These are phyloP conservation scores for Pseudogymnoascus sp. DNA, from an alignment of 2,329 filamentous ascomycete species.

Conservation along the genomic window DNA sequence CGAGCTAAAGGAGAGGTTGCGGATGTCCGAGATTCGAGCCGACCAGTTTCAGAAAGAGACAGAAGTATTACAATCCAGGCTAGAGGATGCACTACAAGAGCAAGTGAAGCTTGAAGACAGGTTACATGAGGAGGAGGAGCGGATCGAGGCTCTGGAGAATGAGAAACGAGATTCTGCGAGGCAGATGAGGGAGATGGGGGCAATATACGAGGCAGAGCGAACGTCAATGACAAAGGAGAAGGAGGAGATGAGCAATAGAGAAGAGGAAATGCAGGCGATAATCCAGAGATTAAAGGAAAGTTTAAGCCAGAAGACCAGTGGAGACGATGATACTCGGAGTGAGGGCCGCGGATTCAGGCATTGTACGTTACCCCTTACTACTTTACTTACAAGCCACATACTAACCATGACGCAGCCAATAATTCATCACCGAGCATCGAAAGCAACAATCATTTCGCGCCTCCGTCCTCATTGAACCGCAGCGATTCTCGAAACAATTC, in stretches of 20 bases:
- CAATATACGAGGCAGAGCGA: conserved; percentile 84
- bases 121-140: conserved; percentile 77
- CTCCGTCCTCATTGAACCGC: conserved; percentile 72
- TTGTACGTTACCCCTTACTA: conserved; percentile 35
- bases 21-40: conserved; percentile 68
- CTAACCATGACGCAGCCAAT: conserved; percentile 25
- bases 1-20: conserved; percentile 73
- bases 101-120: conserved; percentile 82
- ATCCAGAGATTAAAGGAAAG: conserved; percentile 90
- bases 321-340: conserved; percentile 31
- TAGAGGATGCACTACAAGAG: conserved; percentile 78
- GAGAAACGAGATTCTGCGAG: conserved; percentile 77
- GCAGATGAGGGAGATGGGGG: conserved; percentile 84
- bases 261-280: conserved; percentile 83
- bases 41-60: conserved; percentile 78
- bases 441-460: conserved; percentile 66
- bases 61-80: conserved; percentile 72
- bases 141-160: conserved; percentile 69
- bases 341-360: conserved; percentile 53
- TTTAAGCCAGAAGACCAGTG: conserved; percentile 63
- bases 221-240: conserved; percentile 84
- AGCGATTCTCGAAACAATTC: conserved; percentile 87
- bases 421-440: conserved; percentile 63
- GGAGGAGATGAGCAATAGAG: conserved; percentile 72
- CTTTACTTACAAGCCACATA: not conserved